These are phyloP conservation scores for Peronospora belbahrii DNA, from an alignment of 352 stramenopile genomes.

Conservation along the genomic window DNA sequence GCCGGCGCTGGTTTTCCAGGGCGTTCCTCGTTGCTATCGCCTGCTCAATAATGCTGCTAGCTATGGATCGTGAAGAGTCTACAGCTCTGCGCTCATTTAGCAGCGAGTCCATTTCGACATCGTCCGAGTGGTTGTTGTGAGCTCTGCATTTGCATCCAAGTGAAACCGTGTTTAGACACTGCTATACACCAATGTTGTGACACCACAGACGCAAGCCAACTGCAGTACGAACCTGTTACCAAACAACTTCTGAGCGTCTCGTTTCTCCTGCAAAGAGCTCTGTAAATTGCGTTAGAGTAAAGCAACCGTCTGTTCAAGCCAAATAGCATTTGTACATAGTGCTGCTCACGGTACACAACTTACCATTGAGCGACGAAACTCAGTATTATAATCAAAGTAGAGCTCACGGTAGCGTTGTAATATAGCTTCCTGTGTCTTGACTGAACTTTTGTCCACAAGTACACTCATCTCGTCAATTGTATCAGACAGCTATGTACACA, in stretches of 20 bases:
- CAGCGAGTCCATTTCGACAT: conserved; percentile 70
- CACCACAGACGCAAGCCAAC: neutral
- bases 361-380: conserved; percentile 89
- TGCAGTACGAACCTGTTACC: conserved; percentile 47
- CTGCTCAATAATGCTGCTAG: conserved; percentile 85
- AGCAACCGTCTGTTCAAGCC: neutral
- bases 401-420: conserved; percentile 94
- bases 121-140: conserved; percentile 39
- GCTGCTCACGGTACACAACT: neutral
- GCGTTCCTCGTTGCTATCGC: conserved; percentile 80
- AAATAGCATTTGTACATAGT: neutral
- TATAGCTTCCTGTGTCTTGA: conserved; percentile 81
- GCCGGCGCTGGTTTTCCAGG: conserved; percentile 85
- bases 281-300: conserved; percentile 16
- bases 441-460: conserved; percentile 56
- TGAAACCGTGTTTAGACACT: neutral
- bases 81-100: conserved; percentile 74
- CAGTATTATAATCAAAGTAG: conserved; percentile 92
- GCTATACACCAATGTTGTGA: neutral
- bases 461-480: conserved; percentile 82
- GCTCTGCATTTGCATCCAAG: conserved; percentile 17
- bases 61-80: conserved; percentile 73
- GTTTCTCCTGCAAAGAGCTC: conserved; percentile 75
- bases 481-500: conserved; percentile 51
- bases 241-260: conserved; percentile 76